A percentile compares a stretch with the other conserved stretches of the same genome.
Conservation (phyloP, 305 asterid species). For the Striga hermonthica region DNA sequence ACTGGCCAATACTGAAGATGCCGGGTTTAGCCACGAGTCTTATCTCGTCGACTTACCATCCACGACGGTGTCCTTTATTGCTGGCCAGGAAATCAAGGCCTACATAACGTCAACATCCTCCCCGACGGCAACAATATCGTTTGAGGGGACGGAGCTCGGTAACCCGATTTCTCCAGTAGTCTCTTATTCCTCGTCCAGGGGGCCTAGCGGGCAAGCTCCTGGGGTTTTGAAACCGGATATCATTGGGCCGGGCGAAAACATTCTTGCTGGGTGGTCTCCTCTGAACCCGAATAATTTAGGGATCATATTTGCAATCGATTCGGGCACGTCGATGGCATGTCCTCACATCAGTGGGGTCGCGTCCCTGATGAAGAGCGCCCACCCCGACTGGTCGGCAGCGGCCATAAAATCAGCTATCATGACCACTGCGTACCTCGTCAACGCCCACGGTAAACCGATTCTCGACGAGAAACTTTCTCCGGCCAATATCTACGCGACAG, state of each 20-base stretch:
- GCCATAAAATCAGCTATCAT: too few species aligned
- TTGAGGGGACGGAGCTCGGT: slow-evolving; percentile 41
- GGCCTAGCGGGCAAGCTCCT: slow-evolving; percentile 42
- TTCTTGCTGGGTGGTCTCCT: slow-evolving; percentile 32
- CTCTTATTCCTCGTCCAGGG: slow-evolving; percentile 46
- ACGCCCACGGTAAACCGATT: too few species aligned
- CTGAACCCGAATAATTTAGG: slow-evolving; percentile 38
- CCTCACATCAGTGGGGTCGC: too few species aligned
- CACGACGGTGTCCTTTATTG: background rate
- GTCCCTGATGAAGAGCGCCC: too few species aligned
- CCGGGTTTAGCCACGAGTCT: background rate
- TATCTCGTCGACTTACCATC: too few species aligned
- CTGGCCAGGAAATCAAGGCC: slow-evolving; percentile 8
- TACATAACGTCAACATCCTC: slow-evolving; percentile 27
- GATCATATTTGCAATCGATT: slow-evolving; percentile 35
- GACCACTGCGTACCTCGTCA: too few species aligned
- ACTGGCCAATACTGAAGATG: background rate
- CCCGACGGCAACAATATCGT: slow-evolving; percentile 32
- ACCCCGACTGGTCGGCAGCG: too few species aligned
- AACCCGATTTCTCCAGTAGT: slow-evolving; percentile 37
- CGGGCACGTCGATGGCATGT: slow-evolving; percentile 47
- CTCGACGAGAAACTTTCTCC: too few species aligned
- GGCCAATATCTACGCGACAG: too few species aligned
- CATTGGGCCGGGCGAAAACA: slow-evolving; percentile 41
- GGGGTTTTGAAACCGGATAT: slow-evolving; percentile 54